phyloP scores from a whole-genome alignment of 2,329 filamentous ascomycete species.

The Curvularia sp. region DNA sequence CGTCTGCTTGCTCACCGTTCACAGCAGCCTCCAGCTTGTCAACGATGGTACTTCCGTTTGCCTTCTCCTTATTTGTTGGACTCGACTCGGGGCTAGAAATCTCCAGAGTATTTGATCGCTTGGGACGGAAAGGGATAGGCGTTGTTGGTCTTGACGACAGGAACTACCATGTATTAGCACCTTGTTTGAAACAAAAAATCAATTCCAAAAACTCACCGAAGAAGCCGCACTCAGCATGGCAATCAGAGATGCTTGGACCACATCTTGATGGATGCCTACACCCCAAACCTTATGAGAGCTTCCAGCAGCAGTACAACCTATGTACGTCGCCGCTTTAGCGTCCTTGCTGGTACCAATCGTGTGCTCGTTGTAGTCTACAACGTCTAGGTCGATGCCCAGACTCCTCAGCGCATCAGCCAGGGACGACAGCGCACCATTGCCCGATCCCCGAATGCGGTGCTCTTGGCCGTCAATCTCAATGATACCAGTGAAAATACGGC shows the following conservation, averaged over 20 bases:
- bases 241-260: conserved; percentile 86
- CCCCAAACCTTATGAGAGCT: conserved; percentile 82
- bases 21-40: conserved; percentile 40
- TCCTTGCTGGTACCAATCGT: conserved; percentile 81
- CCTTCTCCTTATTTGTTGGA: conserved; percentile 23
- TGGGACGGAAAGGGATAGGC: conserved; percentile 68
- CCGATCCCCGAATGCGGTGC: conserved; percentile 77
- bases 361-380: conserved; percentile 96
- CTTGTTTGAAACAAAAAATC: no score
- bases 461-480: conserved; percentile 82
- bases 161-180: conserved; percentile 62
- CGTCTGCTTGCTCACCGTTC: conserved; percentile 32
- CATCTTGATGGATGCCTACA: conserved; percentile 89
- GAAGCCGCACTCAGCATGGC: conserved; percentile 84
- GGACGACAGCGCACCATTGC: conserved; percentile 90
- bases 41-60: conserved; percentile 31
- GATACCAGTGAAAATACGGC: conserved; percentile 83
- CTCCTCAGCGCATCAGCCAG: conserved; percentile 80
- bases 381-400: conserved; percentile 85
- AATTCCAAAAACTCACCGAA: conserved; percentile 66
- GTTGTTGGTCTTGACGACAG: conserved; percentile 73
- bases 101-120: conserved; percentile 58
- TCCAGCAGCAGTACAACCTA: conserved; percentile 78
- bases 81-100: conserved; percentile 41
- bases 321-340: conserved; percentile 94